A percentile compares a stretch with the other conserved stretches of the same genome.
Conservation (phyloP, 1,139 yeast genomes). For the Nakaseomyces nivariensis region DNA sequence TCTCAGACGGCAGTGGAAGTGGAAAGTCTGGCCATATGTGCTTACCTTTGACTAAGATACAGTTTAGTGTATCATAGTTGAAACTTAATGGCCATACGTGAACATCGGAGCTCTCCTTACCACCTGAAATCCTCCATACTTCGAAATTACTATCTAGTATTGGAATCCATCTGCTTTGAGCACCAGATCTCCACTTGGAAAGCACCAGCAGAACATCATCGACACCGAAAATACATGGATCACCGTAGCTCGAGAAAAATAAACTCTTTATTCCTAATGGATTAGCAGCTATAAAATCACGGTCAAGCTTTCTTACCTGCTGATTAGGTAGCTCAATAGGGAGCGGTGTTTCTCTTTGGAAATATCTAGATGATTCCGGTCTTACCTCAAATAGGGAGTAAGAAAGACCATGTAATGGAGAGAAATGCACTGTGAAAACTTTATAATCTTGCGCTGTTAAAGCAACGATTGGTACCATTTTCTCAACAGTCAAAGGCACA, state of each 20-base stretch:
- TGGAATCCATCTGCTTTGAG: constrained; percentile 84
- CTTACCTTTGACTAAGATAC: constrained; percentile 62
- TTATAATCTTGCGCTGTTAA: constrained; percentile 36
- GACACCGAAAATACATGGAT: constrained; percentile 77
- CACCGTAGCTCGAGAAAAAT: constrained; percentile 76
- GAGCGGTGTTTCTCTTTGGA: constrained; percentile 24
- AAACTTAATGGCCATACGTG: constrained; percentile 86
- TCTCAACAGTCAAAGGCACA: constrained; percentile 42
- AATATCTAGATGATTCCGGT: constrained; percentile 27
- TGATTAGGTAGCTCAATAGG: constrained; percentile 21
- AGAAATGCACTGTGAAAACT: constrained; percentile 25
- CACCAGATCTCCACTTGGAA: constrained; percentile 65
- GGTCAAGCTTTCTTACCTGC: background rate
- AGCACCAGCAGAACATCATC: constrained; percentile 64
- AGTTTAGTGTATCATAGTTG: constrained; percentile 50
- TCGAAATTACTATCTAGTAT: constrained; percentile 52
- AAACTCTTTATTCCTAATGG: constrained; percentile 46
- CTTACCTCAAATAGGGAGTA: constrained; percentile 25
- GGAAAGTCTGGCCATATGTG: constrained; percentile 52
- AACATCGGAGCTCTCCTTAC: constrained; percentile 46
- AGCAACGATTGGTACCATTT: constrained; percentile 46
- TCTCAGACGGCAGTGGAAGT: constrained; percentile 70
- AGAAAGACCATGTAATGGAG: constrained; percentile 22
- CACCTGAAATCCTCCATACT: constrained; percentile 40
- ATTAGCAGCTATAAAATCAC: constrained; percentile 17